Evolutionary conservation across 116 monocot species (phyloP).

Genomic region (Posidonia oceanica): DNA sequence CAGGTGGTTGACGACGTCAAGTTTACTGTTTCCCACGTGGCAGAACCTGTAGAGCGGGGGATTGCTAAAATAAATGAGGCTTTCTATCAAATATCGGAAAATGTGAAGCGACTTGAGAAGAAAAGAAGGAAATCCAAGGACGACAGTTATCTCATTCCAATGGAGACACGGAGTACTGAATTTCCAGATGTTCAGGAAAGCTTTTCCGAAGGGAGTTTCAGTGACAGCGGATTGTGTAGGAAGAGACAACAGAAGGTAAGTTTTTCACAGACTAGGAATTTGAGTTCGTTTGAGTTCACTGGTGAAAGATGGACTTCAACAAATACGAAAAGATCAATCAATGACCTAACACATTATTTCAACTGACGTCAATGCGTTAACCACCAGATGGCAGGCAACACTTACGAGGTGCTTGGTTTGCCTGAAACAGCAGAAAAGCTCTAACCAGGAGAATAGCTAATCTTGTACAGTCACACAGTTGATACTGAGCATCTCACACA

Average conservation of each 20-base stretch:
- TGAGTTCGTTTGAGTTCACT: constrained; percentile 14
- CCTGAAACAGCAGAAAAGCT: background rate
- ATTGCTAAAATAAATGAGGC: constrained; percentile 72
- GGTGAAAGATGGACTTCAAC: constrained; percentile 21
- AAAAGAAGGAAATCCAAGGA: constrained; percentile 62
- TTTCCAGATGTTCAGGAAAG: constrained; percentile 44
- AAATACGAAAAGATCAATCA: background rate
- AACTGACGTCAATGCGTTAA: background rate
- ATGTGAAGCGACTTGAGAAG: constrained; percentile 65
- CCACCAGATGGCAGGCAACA: background rate
- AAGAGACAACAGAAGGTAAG: constrained; percentile 19
- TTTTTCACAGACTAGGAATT: constrained; percentile 14
- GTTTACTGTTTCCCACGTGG: constrained; percentile 93
- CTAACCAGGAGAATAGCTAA: background rate
- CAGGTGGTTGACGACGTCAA: constrained; percentile 93
- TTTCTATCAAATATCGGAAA: constrained; percentile 81
- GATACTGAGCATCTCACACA: background rate
- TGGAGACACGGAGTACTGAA: constrained; percentile 46
- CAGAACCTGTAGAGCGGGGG: constrained; percentile 86
- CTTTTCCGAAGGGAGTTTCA: constrained; percentile 51
- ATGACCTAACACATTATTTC: background rate
- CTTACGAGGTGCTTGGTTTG: background rate
- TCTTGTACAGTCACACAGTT: background rate
- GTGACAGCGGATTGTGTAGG: constrained; percentile 53
- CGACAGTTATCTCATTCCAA: constrained; percentile 71